Conservation (phyloP, 2,329 filamentous ascomycete genomes). For the Thielaviopsis euricoi region DNA sequence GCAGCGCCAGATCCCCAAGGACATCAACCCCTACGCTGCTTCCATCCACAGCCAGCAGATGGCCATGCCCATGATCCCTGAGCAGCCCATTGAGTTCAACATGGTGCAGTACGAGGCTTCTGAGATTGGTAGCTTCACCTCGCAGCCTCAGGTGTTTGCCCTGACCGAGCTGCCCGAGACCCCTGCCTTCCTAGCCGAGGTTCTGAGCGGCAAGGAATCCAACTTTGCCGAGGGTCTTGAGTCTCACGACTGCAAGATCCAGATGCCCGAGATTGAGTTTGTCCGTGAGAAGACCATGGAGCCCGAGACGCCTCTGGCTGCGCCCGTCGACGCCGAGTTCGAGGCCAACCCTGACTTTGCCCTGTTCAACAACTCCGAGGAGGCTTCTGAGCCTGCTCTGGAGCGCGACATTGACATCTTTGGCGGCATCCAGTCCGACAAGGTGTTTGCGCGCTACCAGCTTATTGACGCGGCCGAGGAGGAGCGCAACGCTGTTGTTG, state of each 20-base stretch:
- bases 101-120: conserved; percentile 43
- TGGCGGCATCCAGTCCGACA: conserved; percentile 43
- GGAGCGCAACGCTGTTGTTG: conserved; percentile 25
- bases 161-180: conserved; percentile 54
- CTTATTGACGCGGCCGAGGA: conserved; percentile 43
- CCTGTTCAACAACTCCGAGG: conserved; percentile 34
- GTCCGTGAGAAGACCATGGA: conserved; percentile 23
- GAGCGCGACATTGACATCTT: conserved; percentile 32
- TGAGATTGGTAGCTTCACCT: conserved; percentile 32
- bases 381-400: conserved; percentile 15
- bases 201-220: conserved; percentile 56
- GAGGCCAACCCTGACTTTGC: conserved; percentile 47
- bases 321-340: conserved; percentile 34
- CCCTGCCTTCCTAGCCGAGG: conserved; percentile 41
- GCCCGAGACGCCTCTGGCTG: conserved; percentile 17
- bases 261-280: conserved; percentile 35
- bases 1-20: conserved; percentile 42
- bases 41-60: conserved; percentile 46
- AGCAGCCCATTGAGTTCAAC: conserved; percentile 59
- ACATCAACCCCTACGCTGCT: conserved; percentile 43
- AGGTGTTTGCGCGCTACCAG: conserved; percentile 44
- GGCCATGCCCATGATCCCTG: conserved; percentile 69
- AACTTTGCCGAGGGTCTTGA: conserved; percentile 31
- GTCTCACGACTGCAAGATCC: conserved; percentile 37
- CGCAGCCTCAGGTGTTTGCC: conserved; percentile 57